Percentiles rank a stretch among this genome's conserved stretches.
These are phyloP conservation scores for Thinopyrum elongatum DNA, from an alignment of 176 grass and related monocot genomes.

Conservation along the genomic window DNA sequence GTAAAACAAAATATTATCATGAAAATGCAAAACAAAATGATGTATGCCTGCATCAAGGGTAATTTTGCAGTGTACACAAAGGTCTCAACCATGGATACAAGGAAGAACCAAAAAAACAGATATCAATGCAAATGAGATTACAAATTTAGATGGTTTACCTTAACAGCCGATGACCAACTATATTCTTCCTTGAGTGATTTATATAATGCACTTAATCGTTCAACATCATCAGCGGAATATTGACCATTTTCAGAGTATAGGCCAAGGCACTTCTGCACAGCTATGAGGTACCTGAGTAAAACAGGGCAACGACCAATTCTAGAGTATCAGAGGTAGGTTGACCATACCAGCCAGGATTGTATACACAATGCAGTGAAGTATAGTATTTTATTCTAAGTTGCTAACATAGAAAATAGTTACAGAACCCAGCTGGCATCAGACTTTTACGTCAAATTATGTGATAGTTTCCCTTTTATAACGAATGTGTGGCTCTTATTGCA, in stretches of 20 bases:
- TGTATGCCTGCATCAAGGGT: neutral
- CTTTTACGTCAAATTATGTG: neutral
- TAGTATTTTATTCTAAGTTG: neutral
- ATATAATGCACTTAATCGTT: slow-evolving; percentile 68
- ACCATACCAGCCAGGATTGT: slow-evolving; percentile 3
- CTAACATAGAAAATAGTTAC: slow-evolving; percentile 17
- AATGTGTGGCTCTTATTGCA: neutral
- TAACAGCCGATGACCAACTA: slow-evolving; percentile 90
- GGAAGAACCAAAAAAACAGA: slow-evolving; percentile 15
- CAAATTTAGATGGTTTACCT: slow-evolving; percentile 52
- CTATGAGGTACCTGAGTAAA: slow-evolving; percentile 78
- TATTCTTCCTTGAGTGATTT: slow-evolving; percentile 84
- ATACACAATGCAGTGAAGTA: neutral
- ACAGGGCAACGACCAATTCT: slow-evolving; percentile 14
- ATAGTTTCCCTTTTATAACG: neutral
- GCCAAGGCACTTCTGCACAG: slow-evolving; percentile 84
- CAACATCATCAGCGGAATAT: slow-evolving; percentile 71
- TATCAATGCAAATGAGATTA: neutral
- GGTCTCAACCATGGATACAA: neutral
- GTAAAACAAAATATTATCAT: slow-evolving; percentile 2
- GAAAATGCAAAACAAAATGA: slow-evolving; percentile 3
- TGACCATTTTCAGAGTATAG: slow-evolving; percentile 84
- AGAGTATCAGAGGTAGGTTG: slow-evolving; percentile 9
- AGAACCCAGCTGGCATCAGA: neutral
- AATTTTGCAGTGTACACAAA: neutral